phyloP scores from a whole-genome alignment of 2,329 filamentous ascomycete genomes.

The Cordyceps fumosorosea region DNA sequence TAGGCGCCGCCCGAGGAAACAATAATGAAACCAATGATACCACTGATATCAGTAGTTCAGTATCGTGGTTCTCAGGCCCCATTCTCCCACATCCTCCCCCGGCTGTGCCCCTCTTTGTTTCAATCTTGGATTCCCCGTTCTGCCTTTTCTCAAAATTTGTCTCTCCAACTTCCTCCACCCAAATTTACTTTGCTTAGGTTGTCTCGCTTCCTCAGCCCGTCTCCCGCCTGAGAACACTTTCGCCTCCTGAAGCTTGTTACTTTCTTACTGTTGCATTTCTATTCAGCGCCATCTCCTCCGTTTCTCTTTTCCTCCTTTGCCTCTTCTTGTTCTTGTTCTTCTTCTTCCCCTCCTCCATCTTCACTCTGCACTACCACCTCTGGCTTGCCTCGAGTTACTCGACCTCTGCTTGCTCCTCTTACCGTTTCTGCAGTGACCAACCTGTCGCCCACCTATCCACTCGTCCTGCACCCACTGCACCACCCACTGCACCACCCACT shows the following conservation, averaged over 20 bases:
- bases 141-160: neutral
- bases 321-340: neutral
- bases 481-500: neutral
- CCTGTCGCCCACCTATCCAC: neutral
- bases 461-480: neutral
- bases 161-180: no score
- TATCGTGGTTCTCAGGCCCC: no score
- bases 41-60: no score
- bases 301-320: neutral
- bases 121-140: neutral
- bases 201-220: neutral
- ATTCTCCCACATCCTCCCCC: no score
- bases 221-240: neutral
- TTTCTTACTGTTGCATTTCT: neutral
- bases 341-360: neutral
- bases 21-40: no score
- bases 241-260: slow-evolving; percentile 5
- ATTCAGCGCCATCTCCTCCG: neutral
- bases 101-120: slow-evolving; percentile 3
- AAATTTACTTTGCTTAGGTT: neutral
- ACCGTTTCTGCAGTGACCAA: slow-evolving; percentile 7
- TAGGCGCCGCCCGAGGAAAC: no score
- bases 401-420: neutral
- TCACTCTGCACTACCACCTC: neutral
- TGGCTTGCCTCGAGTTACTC: neutral